Conservation (phyloP, 768 basidiomycete species). For the Zangia roseola region DNA sequence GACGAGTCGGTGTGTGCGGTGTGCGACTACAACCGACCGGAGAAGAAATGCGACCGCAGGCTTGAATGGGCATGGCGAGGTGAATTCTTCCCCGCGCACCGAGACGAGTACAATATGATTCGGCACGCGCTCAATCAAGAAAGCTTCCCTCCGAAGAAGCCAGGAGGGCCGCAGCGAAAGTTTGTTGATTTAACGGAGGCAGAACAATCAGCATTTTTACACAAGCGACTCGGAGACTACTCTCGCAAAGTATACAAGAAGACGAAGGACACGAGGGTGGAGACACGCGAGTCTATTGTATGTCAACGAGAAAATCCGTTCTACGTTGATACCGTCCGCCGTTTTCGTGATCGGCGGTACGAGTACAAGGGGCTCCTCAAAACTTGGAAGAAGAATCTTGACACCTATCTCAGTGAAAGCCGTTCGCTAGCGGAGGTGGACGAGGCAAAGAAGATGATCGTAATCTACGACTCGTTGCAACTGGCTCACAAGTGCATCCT, state of each 20-base stretch:
- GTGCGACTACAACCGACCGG: constrained; percentile 96
- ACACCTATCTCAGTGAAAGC: constrained; percentile 64
- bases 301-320: constrained; percentile 98
- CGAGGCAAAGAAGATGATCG: constrained; percentile 99
- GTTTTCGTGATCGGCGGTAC: constrained; percentile 96
- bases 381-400: constrained; percentile 99
- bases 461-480: constrained; percentile 96
- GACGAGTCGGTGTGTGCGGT: constrained; percentile 96
- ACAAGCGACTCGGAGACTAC: constrained; percentile 97
- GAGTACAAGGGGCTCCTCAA: constrained; percentile 99
- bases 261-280: constrained; percentile 95
- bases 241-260: constrained; percentile 99
- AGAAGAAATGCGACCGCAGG: constrained; percentile 90
- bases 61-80: constrained; percentile 99
- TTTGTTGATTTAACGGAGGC: constrained; percentile 80
- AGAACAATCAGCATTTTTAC: constrained; percentile 89
- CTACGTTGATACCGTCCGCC: constrained; percentile 97
- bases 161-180: constrained; percentile 69
- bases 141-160: constrained; percentile 77
- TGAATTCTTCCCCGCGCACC: constrained; percentile 94
- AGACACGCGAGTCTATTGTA: constrained; percentile 90
- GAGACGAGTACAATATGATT: constrained; percentile 99
- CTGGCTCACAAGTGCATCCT: constrained; percentile 99
- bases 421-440: constrained; percentile 82
- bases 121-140: constrained; percentile 95